Evolutionary conservation across 495 filamentous ascomycete species (phyloP).

Genomic region (Oidiodendron maius): DNA sequence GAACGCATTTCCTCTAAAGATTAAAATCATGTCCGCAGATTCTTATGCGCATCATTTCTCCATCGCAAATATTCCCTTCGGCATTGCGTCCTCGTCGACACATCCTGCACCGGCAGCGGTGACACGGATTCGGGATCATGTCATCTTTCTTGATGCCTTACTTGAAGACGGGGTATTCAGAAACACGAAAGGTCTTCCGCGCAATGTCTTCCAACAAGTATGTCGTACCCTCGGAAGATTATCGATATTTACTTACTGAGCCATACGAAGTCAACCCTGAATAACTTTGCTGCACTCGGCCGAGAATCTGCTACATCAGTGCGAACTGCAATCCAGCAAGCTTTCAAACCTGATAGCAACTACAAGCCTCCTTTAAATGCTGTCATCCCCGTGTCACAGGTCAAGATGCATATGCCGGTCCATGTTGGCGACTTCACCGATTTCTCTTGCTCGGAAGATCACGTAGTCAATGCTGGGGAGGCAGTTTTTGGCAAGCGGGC

Average conservation of each 20-base stretch:
- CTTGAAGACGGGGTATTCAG: background rate
- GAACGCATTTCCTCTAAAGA: too few species aligned
- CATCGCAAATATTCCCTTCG: background rate
- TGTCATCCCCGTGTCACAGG: background rate
- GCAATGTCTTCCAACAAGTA: background rate
- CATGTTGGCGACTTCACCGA: slow-evolving; percentile 7
- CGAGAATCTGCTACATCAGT: too few species aligned
- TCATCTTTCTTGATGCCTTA: background rate
- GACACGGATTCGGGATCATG: background rate
- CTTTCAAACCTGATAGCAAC: too few species aligned
- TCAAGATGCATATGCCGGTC: slow-evolving; percentile 4
- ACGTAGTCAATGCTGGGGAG: slow-evolving; percentile 12
- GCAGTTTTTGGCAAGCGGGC: background rate
- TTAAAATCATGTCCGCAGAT: background rate
- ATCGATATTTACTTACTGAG: too few species aligned
- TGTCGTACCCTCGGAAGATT: background rate
- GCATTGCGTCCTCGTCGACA: background rate
- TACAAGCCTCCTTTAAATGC: background rate
- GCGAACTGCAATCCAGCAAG: too few species aligned
- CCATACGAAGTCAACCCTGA: too few species aligned
- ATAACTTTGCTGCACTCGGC: too few species aligned
- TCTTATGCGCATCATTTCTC: too few species aligned
- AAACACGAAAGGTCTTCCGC: background rate
- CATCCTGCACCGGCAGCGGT: background rate
- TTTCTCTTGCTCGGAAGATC: slow-evolving; percentile 3